Conservation (phyloP, 2,329 filamentous ascomycete genomes). For the Herpotrichia juniperi region DNA sequence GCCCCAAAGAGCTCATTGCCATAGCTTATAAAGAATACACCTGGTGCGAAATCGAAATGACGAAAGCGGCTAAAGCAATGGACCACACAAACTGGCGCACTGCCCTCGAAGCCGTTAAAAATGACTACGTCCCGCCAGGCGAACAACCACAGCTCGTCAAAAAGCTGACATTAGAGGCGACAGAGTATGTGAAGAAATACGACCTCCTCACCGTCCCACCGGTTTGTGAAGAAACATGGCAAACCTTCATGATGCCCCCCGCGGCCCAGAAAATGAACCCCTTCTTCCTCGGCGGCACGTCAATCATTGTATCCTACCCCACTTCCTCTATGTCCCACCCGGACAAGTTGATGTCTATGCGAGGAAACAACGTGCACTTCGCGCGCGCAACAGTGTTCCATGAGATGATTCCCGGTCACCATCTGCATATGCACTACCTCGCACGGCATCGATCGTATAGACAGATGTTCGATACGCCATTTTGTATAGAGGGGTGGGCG, state of each 20-base stretch:
- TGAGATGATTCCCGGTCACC: constrained; percentile 66
- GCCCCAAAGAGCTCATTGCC: constrained; percentile 61
- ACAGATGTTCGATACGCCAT: constrained; percentile 61
- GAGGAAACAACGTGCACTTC: constrained; percentile 65
- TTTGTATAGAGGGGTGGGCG: constrained; percentile 67
- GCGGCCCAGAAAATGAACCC: constrained; percentile 61
- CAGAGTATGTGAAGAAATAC: constrained; percentile 59
- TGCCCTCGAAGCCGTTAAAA: constrained; percentile 64
- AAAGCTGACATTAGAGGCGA: constrained; percentile 58
- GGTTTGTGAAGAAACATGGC: constrained; percentile 60
- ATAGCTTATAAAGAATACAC: constrained; percentile 59
- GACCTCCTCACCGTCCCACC: constrained; percentile 62
- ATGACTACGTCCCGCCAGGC: constrained; percentile 59
- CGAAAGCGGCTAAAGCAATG: constrained; percentile 55
- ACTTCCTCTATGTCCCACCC: constrained; percentile 59
- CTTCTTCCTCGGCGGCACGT: constrained; percentile 64
- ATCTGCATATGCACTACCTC: constrained; percentile 60
- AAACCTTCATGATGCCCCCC: constrained; percentile 64
- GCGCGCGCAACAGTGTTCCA: constrained; percentile 66
- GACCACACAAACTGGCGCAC: constrained; percentile 59
- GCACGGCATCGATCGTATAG: constrained; percentile 57
- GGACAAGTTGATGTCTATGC: constrained; percentile 65
- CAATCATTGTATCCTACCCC: constrained; percentile 64
- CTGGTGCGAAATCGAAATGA: constrained; percentile 64
- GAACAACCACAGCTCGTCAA: constrained; percentile 60